Evolutionary conservation across 1,139 yeast species (phyloP).

Genomic region (Arxiozyma slooffiae): DNA sequence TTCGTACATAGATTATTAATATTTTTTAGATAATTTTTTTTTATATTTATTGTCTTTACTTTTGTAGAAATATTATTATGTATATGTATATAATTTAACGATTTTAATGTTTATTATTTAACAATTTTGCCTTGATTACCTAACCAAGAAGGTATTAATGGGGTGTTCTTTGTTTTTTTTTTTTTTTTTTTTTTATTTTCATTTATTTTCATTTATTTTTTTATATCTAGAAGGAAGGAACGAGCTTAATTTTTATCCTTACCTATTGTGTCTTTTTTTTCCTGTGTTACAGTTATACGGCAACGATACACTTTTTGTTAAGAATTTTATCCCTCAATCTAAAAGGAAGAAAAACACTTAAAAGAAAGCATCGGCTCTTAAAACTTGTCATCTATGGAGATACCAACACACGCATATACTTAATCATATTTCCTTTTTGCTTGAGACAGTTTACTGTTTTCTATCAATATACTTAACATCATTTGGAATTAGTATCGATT

Average conservation of each 20-base stretch:
- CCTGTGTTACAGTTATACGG: background rate
- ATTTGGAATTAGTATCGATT: no score
- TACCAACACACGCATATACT: background rate
- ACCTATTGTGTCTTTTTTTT: background rate
- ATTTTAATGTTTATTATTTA: background rate
- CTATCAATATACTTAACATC: background rate
- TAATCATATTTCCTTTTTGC: no score
- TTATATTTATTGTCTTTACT: background rate
- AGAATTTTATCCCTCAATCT: background rate
- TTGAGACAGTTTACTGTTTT: no score
- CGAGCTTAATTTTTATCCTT: background rate
- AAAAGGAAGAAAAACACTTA: no score
- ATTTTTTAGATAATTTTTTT: background rate
- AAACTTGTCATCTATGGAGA: background rate
- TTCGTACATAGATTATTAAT: constrained; percentile 24
- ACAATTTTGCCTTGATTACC: no score
- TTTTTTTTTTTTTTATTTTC: no score
- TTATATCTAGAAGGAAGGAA: no score
- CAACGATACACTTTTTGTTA: background rate
- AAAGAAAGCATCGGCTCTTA: background rate
- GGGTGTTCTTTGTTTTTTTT: no score
- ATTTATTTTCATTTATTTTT: no score
- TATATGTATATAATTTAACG: background rate
- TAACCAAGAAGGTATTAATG: background rate
- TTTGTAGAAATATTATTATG: background rate